phyloP scores from a whole-genome alignment of 768 basidiomycete genomes.

The Mrakia gelida region DNA sequence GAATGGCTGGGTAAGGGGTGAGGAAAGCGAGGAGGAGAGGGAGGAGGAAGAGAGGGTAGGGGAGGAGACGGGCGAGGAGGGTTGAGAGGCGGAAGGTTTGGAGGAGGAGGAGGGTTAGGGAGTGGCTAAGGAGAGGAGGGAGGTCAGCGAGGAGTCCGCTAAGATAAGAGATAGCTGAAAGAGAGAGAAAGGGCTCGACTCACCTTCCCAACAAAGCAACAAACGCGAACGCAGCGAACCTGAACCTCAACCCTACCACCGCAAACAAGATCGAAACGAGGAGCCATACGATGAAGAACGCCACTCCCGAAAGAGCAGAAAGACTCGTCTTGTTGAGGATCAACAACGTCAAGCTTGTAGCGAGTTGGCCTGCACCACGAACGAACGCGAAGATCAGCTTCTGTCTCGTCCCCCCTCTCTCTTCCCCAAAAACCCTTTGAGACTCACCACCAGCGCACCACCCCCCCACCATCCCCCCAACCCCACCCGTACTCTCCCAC shows the following conservation, averaged over 20 bases:
- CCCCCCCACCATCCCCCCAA: neutral
- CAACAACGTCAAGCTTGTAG: neutral
- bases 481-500: neutral
- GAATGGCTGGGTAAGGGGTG: neutral
- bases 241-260: neutral
- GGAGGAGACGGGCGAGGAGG: neutral
- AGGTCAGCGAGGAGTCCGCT: neutral
- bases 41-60: neutral
- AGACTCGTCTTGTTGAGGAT: neutral
- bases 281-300: neutral
- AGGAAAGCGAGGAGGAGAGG: neutral
- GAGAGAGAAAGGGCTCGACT: neutral
- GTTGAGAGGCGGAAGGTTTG: constrained; percentile 3
- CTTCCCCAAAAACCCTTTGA: neutral
- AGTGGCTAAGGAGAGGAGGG: neutral
- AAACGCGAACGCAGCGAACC: neutral
- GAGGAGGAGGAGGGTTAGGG: constrained; percentile 7
- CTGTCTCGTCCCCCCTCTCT: neutral
- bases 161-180: too few relatives aligned
- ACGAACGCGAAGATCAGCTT: neutral
- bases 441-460: neutral
- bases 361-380: neutral
- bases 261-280: neutral
- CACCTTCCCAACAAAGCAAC: neutral
- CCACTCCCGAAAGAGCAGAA: neutral